Conservation (phyloP, 2,329 filamentous ascomycete species). For the Aspergillus ustus region DNA sequence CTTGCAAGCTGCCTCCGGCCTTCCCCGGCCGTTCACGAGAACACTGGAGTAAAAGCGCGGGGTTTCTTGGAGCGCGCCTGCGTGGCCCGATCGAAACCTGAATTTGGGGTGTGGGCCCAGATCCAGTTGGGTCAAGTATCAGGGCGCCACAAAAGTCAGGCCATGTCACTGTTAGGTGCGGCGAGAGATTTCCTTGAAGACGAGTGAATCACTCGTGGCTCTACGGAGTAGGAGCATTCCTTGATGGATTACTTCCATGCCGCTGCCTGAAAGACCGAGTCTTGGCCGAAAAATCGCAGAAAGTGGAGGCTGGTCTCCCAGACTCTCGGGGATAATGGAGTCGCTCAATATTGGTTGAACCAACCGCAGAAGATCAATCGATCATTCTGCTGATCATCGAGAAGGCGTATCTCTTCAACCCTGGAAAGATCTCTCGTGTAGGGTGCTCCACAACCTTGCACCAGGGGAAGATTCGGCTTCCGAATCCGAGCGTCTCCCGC, state of each 20-base stretch:
- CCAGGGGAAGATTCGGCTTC: not conserved
- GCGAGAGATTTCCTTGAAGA: not conserved
- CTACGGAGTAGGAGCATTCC: not conserved
- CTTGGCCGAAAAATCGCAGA: conserved; percentile 21
- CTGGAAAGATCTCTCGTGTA: not conserved
- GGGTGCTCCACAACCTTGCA: not conserved
- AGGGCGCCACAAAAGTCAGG: conserved; percentile 2
- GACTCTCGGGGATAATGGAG: not conserved
- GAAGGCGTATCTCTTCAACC: not conserved
- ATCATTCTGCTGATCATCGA: conserved; percentile 1
- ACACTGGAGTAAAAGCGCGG: conserved; percentile 11
- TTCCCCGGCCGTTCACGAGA: conserved; percentile 8
- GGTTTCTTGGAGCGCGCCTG: not conserved
- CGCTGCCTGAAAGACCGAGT: conserved; percentile 15
- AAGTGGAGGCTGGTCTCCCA: conserved; percentile 6
- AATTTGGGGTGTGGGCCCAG: not conserved
- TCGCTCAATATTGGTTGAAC: not conserved
- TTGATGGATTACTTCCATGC: not conserved
- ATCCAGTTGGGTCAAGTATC: not conserved
- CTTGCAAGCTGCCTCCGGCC: not conserved
- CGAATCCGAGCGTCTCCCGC: conserved; percentile 5
- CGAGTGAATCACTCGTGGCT: not conserved
- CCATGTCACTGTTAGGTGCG: not conserved
- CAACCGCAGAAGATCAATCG: conserved; percentile 7
- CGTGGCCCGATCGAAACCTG: not conserved